Evolutionary conservation across 106 monocot genomes (phyloP).

Genomic region (Dactylorhiza incarnata): DNA sequence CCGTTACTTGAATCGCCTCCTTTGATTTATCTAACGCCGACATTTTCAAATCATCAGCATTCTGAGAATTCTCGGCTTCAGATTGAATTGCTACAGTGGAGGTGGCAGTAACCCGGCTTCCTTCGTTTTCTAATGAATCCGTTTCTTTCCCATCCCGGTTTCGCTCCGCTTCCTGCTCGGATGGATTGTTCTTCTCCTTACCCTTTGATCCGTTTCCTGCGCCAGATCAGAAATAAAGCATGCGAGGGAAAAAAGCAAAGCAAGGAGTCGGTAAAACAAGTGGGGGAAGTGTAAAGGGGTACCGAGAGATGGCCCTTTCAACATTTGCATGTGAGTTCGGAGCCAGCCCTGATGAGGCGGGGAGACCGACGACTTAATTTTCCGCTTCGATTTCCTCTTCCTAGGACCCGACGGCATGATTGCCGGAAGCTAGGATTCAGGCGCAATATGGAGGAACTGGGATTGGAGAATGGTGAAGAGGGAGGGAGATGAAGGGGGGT

Average conservation of each 20-base stretch:
- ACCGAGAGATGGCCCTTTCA: not conserved
- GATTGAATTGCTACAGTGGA: too few relatives aligned
- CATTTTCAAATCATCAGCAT: too few relatives aligned
- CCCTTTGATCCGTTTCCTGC: not conserved
- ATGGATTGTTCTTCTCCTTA: not conserved
- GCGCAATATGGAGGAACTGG: not conserved
- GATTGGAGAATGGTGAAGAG: not conserved
- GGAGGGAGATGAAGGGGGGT: not conserved
- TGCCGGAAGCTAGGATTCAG: not conserved
- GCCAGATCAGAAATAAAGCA: not conserved
- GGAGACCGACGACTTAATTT: conserved; percentile 5
- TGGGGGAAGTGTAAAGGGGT: too few relatives aligned
- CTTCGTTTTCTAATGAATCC: too few relatives aligned
- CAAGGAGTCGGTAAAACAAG: not conserved
- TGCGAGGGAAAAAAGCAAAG: not conserved
- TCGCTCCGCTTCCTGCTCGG: not conserved
- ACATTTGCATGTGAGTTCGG: not conserved
- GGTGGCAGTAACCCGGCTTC: too few relatives aligned
- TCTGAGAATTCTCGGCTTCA: too few relatives aligned
- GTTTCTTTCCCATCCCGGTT: not conserved
- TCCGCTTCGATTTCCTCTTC: conserved; percentile 18
- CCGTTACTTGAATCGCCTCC: too few relatives aligned
- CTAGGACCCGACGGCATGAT: conserved; percentile 24
- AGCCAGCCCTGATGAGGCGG: conserved; percentile 4
- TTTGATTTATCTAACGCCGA: too few relatives aligned